Evolutionary conservation across 768 basidiomycete genomes (phyloP).

Genomic region (Amanita rimosa): DNA sequence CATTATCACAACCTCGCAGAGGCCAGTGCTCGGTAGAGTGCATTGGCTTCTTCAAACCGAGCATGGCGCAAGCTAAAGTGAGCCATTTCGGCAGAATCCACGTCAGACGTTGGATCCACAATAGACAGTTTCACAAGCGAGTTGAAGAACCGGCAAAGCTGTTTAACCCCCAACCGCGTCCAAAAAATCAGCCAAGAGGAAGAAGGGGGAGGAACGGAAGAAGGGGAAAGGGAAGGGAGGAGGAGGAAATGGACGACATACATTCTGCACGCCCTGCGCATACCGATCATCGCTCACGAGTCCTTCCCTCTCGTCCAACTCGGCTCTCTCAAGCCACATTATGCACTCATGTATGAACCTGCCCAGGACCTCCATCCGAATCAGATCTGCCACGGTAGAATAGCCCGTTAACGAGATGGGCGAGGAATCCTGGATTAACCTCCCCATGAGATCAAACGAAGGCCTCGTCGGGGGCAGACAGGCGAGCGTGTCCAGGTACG

Average conservation of each 20-base stretch:
- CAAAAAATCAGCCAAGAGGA: slow-evolving; percentile 5
- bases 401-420: slow-evolving; percentile 29
- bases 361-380: slow-evolving; percentile 55
- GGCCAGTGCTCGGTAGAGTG: slow-evolving; percentile 57
- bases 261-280: slow-evolving; percentile 61
- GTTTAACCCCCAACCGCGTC: slow-evolving; percentile 1
- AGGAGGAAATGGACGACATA: slow-evolving; percentile 25
- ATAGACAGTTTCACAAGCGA: slow-evolving; percentile 58
- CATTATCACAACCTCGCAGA: slow-evolving; percentile 24
- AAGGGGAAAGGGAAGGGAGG: slow-evolving; percentile 1
- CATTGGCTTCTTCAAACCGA: slow-evolving; percentile 67
- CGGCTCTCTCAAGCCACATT: slow-evolving; percentile 58
- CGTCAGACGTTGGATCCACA: slow-evolving; percentile 51
- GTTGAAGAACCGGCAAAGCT: slow-evolving; percentile 72
- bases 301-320: slow-evolving; percentile 59
- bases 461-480: slow-evolving; percentile 62
- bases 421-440: slow-evolving; percentile 53
- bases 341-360: slow-evolving; percentile 63
- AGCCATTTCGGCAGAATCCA: slow-evolving; percentile 66
- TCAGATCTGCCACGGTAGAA: slow-evolving; percentile 53
- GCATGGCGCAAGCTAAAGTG: slow-evolving; percentile 67
- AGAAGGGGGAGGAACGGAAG: neutral
- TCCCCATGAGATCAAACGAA: slow-evolving; percentile 64
- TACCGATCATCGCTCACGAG: slow-evolving; percentile 62
- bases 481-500: slow-evolving; percentile 53